Conservation (phyloP, 306 rosid genomes). For the Corylus americana region DNA sequence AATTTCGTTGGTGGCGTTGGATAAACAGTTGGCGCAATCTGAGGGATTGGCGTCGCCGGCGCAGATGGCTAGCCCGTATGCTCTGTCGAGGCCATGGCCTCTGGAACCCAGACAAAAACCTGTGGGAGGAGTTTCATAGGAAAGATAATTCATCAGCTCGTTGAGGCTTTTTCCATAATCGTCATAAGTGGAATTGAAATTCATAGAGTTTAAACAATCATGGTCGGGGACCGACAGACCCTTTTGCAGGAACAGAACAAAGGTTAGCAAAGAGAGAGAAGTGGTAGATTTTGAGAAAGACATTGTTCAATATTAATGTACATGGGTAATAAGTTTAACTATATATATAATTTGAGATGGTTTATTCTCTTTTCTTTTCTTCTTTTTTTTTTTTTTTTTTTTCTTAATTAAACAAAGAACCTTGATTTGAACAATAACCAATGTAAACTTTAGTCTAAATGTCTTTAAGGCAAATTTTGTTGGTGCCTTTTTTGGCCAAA, state of each 20-base stretch:
- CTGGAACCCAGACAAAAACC: background rate
- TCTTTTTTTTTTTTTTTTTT: too few species aligned
- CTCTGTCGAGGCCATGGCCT: background rate
- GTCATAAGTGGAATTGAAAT: background rate
- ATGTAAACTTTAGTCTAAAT: background rate
- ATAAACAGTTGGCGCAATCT: background rate
- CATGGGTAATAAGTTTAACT: background rate
- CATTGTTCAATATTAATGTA: background rate
- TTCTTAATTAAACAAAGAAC: background rate
- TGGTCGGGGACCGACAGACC: background rate
- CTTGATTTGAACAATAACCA: too few species aligned
- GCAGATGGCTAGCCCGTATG: background rate
- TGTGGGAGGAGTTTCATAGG: background rate
- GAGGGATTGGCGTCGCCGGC: background rate
- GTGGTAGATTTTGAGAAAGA: background rate
- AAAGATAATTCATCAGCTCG: background rate
- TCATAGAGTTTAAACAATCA: background rate
- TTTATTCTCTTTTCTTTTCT: too few species aligned
- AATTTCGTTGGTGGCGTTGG: background rate
- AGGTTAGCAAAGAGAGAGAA: background rate
- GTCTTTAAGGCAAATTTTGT: background rate
- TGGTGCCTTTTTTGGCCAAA: background rate
- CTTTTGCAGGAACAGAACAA: background rate
- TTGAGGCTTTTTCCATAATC: background rate
- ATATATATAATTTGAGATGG: background rate